These are phyloP conservation scores for Trichoderma polysporum DNA, from an alignment of 2,329 filamentous ascomycete species.

Conservation along the genomic window DNA sequence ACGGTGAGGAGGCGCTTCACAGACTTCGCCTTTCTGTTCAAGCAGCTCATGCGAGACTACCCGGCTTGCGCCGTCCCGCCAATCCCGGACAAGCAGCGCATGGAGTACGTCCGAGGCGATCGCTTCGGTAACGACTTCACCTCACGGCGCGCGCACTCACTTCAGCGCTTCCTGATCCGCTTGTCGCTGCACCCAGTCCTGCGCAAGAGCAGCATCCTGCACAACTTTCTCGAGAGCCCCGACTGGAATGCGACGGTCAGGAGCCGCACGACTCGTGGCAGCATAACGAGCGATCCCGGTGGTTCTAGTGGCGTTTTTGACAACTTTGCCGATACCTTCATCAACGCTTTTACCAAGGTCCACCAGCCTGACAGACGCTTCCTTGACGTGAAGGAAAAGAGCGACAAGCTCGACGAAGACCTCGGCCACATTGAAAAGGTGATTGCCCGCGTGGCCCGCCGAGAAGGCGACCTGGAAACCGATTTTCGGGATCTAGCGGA, in stretches of 20 bases:
- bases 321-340: slow-evolving; percentile 90
- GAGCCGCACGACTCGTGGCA: slow-evolving; percentile 66
- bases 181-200: slow-evolving; percentile 86
- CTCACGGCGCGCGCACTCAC: slow-evolving; percentile 78
- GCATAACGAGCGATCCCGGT: slow-evolving; percentile 48
- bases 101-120: slow-evolving; percentile 97
- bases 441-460: slow-evolving; percentile 82
- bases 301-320: slow-evolving; percentile 77
- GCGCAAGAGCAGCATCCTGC: slow-evolving; percentile 76
- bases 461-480: slow-evolving; percentile 81
- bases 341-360: slow-evolving; percentile 96
- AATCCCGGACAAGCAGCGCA: slow-evolving; percentile 96
- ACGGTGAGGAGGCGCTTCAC: slow-evolving; percentile 88
- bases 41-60: slow-evolving; percentile 82
- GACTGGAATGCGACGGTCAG: slow-evolving; percentile 99
- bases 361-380: slow-evolving; percentile 95
- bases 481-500: slow-evolving; percentile 88
- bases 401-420: slow-evolving; percentile 92
- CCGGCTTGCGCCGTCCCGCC: slow-evolving; percentile 91
- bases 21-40: slow-evolving; percentile 96
- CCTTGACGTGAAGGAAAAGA: slow-evolving; percentile 87
- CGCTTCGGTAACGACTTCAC: slow-evolving; percentile 95
- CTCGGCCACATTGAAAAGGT: slow-evolving; percentile 92
- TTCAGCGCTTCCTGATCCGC: slow-evolving; percentile 86
- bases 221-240: slow-evolving; percentile 84